Base-by-base conservation (phyloP, 371 early-diverging fungal genomes). In the Zancudomyces culisetae region DNA sequence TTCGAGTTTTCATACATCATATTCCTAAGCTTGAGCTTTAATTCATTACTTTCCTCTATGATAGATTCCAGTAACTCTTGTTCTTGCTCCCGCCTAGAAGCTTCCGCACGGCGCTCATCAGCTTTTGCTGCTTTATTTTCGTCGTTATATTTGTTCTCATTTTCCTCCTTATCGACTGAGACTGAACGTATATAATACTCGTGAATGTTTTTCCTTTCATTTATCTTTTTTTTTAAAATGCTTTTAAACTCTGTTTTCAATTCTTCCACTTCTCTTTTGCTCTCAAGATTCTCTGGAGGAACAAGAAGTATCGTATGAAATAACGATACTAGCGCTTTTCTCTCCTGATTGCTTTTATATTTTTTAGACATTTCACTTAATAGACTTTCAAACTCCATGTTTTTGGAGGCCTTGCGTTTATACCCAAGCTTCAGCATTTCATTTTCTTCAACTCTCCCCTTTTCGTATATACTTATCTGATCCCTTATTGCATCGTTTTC, bases 11-110 rank as follows among this genome's bases (percentile, higher is more conserved):
- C 39, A 18, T 35, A 29, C 19, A 29, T 13, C 12, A 30, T 23
- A 12, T 49, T 21, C 4, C 30, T 49, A 2, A 49, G 30, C 35
- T 30, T 49, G 26, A 10, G 18, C 30, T 49, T 49, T 10, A 29
- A 3, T n/a, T 49, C 50, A 18, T 49, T 49, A 3, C 4, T 18
- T 21, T 49, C 50, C 4, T 49, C 39, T 2, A 49, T 49, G 2
- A 21, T 30, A 27, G 50, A 24, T 35, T 49, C 27, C n/a, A 49
- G 39, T 13, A 49, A 29, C 4, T 49, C 50, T 2, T 35, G 3
- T 35, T 49, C 50, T 30, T 49, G 50, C 12, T 49, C 50, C 3
- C 50, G 50, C 13, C 22, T 40, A 49, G 30, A 49, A 20, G 13
- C 40, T 13, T 30, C 28, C 2, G 50, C 26, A 22, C 26, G 3